Conservation (phyloP, 2,329 filamentous ascomycete genomes). For the Aspergillus pseudotamarii region DNA sequence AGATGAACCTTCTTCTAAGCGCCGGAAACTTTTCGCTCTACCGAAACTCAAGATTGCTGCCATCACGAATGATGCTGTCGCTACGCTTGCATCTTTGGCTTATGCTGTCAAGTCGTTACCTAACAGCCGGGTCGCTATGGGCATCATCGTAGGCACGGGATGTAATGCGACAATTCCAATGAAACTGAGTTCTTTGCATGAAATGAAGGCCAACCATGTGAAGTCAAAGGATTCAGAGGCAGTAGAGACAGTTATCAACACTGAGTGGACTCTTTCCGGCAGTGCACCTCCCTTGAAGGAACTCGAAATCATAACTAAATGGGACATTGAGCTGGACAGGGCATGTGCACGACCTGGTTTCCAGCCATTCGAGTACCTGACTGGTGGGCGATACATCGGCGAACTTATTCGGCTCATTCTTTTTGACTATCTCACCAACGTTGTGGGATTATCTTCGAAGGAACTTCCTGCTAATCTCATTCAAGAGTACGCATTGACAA, state of each 20-base stretch:
- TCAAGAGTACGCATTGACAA: slow-evolving; percentile 66
- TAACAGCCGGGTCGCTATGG: slow-evolving; percentile 72
- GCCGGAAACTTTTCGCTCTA: slow-evolving; percentile 52
- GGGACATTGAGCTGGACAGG: slow-evolving; percentile 69
- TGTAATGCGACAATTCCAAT: slow-evolving; percentile 80
- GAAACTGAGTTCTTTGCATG: slow-evolving; percentile 63
- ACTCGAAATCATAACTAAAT: slow-evolving; percentile 63
- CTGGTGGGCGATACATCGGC: slow-evolving; percentile 74
- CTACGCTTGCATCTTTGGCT: slow-evolving; percentile 75
- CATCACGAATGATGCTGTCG: slow-evolving; percentile 80
- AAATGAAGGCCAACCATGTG: slow-evolving; percentile 60
- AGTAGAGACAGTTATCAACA: slow-evolving; percentile 75
- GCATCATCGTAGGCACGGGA: slow-evolving; percentile 78
- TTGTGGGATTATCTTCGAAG: slow-evolving; percentile 42
- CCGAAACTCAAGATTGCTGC: slow-evolving; percentile 72
- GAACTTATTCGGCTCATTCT: slow-evolving; percentile 74
- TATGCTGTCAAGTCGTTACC: slow-evolving; percentile 66
- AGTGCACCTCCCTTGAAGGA: slow-evolving; percentile 68
- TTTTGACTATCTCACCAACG: slow-evolving; percentile 62
- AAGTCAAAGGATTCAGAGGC: slow-evolving; percentile 53
- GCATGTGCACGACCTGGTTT: slow-evolving; percentile 73
- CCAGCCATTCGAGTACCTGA: slow-evolving; percentile 85
- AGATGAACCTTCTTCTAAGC: slow-evolving; percentile 47
- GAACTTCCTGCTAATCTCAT: slow-evolving; percentile 59
- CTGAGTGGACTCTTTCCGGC: slow-evolving; percentile 81